These are phyloP conservation scores for Cylindrotheca closterium DNA, from an alignment of 108 stramenopile species.

Conservation along the genomic window DNA sequence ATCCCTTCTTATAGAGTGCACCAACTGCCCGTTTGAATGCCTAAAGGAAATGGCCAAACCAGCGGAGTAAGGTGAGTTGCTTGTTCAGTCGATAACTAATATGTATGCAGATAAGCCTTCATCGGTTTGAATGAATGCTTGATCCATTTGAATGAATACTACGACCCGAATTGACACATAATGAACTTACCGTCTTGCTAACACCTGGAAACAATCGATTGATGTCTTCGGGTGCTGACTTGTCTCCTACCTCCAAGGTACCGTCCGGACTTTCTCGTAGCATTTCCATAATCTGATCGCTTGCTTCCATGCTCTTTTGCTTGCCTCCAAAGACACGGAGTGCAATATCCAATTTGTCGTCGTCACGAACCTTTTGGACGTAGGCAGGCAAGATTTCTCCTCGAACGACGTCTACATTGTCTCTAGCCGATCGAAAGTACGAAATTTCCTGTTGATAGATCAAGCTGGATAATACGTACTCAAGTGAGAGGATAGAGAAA, in stretches of 20 bases:
- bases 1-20: constrained; percentile 60
- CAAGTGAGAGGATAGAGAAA: too few relatives aligned
- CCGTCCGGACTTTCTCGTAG: constrained; percentile 34
- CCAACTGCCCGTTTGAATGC: constrained; percentile 61
- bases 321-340: constrained; percentile 69
- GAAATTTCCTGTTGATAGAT: constrained; percentile 74
- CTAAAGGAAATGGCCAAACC: neutral
- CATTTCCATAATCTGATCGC: constrained; percentile 52
- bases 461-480: constrained; percentile 22
- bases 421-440: constrained; percentile 67
- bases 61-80: neutral
- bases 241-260: constrained; percentile 66
- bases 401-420: constrained; percentile 68
- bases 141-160: neutral
- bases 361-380: constrained; percentile 64
- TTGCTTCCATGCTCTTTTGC: constrained; percentile 61
- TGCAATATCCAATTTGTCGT: constrained; percentile 63
- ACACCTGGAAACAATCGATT: constrained; percentile 67
- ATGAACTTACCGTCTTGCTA: constrained; percentile 30
- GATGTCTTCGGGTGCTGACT: constrained; percentile 74
- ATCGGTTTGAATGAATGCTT: too few relatives aligned
- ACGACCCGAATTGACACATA: neutral
- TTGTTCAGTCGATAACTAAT: too few relatives aligned
- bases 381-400: constrained; percentile 78
- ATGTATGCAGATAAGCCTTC: too few relatives aligned